Base-by-base conservation (phyloP, 345 rosid genomes). In the Laguncularia racemosa region DNA sequence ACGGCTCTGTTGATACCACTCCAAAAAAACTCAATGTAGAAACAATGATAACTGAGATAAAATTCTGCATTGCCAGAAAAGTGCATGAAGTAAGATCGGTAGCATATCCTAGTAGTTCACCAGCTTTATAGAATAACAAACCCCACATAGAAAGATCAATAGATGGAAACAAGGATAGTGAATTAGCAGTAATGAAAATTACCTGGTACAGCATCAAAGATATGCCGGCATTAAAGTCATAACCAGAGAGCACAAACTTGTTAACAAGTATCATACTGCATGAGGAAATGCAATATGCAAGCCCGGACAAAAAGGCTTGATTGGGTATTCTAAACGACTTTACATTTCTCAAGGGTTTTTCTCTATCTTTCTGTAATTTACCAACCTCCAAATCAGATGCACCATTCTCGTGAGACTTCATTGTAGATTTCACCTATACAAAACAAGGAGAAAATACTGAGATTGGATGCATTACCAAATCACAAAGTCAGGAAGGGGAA, bases 161-260 rank as follows among this genome's bases (percentile, higher is more conserved):
- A 3, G 40, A 33, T 33, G 10, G 0, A 33, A 33, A 4, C 7
- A 10, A 7, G 14, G 3, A 12, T 54, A 51, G 4, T 14, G 58
- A n/a, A 52, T 21, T 43, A 20, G 26, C n/a, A 45, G 49, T 17
- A 21, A 49, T 14, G 44, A 53, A 48, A 65, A 63, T 44, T 73
- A 89, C 99, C 96, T 93, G 99, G 78, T 89, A 93, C 48, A 93
- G 60, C 99, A 93, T 93, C 76, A 93, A 77, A 46, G 84, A 85
- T 68, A 93, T 89, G 58, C 95, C 97, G 65, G 99, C 99, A 62
- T 83, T 88, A 66, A 93, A 93, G 69, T 78, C 74, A 81, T 93
- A 89, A 73, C 95, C 76, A 61, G 97, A 93, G 65, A 93, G 97
- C 60, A 93, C 97, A 74, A 76, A 81, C 67, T 93, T 93, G 83